Conservation (phyloP, 768 basidiomycete genomes). For the Russula sp. region DNA sequence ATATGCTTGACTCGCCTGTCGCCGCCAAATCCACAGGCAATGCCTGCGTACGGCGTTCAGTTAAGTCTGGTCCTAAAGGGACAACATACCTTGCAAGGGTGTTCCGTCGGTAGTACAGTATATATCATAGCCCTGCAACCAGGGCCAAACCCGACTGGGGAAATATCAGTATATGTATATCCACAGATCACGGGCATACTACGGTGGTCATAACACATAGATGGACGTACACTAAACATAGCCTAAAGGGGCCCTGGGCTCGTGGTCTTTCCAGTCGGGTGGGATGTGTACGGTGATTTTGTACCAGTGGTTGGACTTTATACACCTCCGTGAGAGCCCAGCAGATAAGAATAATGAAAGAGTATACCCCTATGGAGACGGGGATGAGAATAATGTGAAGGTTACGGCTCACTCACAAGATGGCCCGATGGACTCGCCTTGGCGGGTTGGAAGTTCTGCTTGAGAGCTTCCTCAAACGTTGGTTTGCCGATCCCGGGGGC, state of each 20-base stretch:
- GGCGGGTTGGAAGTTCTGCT: conserved; percentile 57
- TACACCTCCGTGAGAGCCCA: not conserved
- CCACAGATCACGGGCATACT: not conserved
- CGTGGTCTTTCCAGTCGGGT: conserved; percentile 70
- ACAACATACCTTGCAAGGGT: conserved; percentile 28
- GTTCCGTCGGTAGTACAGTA: conserved; percentile 38
- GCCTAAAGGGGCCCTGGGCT: conserved; percentile 86
- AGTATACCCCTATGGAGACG: conserved; percentile 12
- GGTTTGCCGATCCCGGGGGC: conserved; percentile 87
- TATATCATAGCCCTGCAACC: conserved; percentile 95
- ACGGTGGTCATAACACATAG: not conserved
- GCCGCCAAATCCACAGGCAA: no score
- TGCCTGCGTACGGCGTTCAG: conserved; percentile 11
- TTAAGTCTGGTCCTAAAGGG: no score
- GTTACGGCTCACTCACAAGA: conserved; percentile 62
- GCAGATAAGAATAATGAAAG: not conserved
- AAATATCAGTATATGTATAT: no score
- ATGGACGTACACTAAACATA: conserved; percentile 32
- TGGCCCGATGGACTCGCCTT: conserved; percentile 88
- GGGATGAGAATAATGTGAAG: conserved; percentile 15
- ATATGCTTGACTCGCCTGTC: no score
- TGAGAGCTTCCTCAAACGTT: conserved; percentile 47
- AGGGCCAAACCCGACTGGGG: conserved; percentile 59
- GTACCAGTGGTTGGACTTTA: conserved; percentile 93
- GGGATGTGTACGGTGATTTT: conserved; percentile 81